phyloP scores from a whole-genome alignment of 2,329 filamentous ascomycete species.

The Didymosphaeria variabile region DNA sequence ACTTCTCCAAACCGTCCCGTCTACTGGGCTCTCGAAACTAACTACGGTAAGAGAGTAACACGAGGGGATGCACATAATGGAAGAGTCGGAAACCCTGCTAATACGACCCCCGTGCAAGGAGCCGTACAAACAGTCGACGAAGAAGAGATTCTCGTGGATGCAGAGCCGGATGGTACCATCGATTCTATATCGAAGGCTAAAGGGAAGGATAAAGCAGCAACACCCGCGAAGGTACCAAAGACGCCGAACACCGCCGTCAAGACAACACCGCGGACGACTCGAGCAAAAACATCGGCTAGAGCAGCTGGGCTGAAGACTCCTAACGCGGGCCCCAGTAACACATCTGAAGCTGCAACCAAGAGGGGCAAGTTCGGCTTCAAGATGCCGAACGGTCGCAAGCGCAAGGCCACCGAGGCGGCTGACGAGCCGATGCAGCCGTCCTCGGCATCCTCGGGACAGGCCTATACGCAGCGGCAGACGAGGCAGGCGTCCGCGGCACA shows the following conservation, averaged over 20 bases:
- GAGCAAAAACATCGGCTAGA: background rate
- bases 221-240: background rate
- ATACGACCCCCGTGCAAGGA: background rate
- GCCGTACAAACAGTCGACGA: background rate
- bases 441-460: background rate
- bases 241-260: background rate
- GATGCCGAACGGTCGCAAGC: background rate
- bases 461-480: slow-evolving; percentile 15
- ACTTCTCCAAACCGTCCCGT: background rate
- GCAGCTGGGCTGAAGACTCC: background rate
- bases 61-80: slow-evolving; percentile 11
- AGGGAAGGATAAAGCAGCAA: background rate
- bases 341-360: background rate
- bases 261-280: background rate
- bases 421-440: background rate
- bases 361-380: slow-evolving; percentile 21
- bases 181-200: background rate
- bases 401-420: background rate
- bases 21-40: slow-evolving; percentile 4
- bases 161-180: background rate
- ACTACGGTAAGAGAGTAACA: slow-evolving; percentile 24
- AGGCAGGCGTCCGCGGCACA: slow-evolving; percentile 11
- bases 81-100: slow-evolving; percentile 2
- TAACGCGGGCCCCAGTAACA: background rate
- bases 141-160: slow-evolving; percentile 4